Conservation (phyloP, 2,329 filamentous ascomycete genomes). For the Calonectria multiphialidica region DNA sequence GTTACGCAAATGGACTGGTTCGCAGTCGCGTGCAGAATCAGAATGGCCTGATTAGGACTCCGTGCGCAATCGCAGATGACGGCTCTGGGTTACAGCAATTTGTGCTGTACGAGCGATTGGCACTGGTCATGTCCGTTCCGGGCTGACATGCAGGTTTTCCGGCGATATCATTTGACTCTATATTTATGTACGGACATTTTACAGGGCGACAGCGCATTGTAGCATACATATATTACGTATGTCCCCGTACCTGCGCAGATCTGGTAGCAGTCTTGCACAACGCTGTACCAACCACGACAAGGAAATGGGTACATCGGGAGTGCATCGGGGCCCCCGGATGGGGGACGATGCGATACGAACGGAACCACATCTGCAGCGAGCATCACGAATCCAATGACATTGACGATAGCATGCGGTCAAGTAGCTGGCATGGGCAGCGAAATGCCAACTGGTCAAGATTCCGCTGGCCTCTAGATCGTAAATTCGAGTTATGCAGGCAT, state of each 20-base stretch:
- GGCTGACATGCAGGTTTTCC: constrained; percentile 1
- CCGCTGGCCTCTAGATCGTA: not conserved
- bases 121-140: not conserved
- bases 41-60: not conserved
- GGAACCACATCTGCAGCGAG: constrained; percentile 3
- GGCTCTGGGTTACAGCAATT: not conserved
- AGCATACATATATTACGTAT: not conserved
- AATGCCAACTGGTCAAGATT: constrained; percentile 9
- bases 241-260: constrained; percentile 12
- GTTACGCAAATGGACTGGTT: not conserved
- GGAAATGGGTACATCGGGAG: not conserved
- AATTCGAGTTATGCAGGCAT: not conserved
- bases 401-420: not conserved
- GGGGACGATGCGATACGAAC: constrained; percentile 2
- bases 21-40: not conserved
- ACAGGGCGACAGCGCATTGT: not conserved
- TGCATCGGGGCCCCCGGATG: constrained; percentile 4
- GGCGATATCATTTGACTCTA: not conserved
- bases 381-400: constrained; percentile 4
- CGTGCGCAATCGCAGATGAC: not conserved
- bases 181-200: constrained; percentile 8
- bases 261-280: not conserved
- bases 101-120: constrained; percentile 12
- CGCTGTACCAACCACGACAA: not conserved
- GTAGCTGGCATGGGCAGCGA: not conserved